These are phyloP conservation scores for Ophiocordyceps polyrhachis-furcata DNA, from an alignment of 2,329 filamentous ascomycete species.

Conservation along the genomic window DNA sequence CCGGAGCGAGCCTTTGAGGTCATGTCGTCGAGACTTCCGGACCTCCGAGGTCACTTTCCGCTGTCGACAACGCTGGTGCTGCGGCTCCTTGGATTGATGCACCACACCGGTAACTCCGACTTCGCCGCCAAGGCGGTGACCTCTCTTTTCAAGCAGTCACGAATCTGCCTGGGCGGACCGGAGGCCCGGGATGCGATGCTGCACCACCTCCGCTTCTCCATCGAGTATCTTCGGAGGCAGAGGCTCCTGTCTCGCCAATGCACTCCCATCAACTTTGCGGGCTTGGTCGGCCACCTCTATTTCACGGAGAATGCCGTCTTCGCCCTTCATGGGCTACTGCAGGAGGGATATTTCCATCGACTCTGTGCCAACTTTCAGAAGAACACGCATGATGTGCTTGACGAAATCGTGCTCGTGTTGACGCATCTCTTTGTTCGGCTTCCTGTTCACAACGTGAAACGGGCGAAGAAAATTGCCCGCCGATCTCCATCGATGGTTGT, in stretches of 20 bases:
- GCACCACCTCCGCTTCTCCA: slow-evolving; percentile 63
- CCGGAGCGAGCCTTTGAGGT: slow-evolving; percentile 44
- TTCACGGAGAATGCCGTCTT: slow-evolving; percentile 60
- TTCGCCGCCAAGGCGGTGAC: slow-evolving; percentile 45
- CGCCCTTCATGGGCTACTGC: slow-evolving; percentile 57
- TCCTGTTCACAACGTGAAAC: slow-evolving; percentile 24
- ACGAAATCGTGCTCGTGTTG: slow-evolving; percentile 48
- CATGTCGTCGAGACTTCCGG: slow-evolving; percentile 54
- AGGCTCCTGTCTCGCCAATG: slow-evolving; percentile 42
- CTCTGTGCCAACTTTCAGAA: slow-evolving; percentile 39
- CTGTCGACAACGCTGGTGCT: slow-evolving; percentile 57
- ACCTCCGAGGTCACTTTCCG: slow-evolving; percentile 60
- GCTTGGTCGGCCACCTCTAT: slow-evolving; percentile 53
- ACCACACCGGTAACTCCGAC: slow-evolving; percentile 42
- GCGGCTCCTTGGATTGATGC: slow-evolving; percentile 45
- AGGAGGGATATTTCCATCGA: slow-evolving; percentile 46
- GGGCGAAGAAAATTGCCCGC: slow-evolving; percentile 28
- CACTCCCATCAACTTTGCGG: slow-evolving; percentile 52
- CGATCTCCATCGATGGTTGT: slow-evolving; percentile 44
- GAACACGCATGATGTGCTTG: slow-evolving; percentile 28
- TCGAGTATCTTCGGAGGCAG: slow-evolving; percentile 58
- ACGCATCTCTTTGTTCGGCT: slow-evolving; percentile 51
- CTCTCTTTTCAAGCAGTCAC: slow-evolving; percentile 48
- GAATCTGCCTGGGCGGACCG: slow-evolving; percentile 51
- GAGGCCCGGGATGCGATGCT: slow-evolving; percentile 49